Base-by-base conservation (phyloP, 2,329 filamentous ascomycete species). In the Tolypocladium endophyticum region DNA sequence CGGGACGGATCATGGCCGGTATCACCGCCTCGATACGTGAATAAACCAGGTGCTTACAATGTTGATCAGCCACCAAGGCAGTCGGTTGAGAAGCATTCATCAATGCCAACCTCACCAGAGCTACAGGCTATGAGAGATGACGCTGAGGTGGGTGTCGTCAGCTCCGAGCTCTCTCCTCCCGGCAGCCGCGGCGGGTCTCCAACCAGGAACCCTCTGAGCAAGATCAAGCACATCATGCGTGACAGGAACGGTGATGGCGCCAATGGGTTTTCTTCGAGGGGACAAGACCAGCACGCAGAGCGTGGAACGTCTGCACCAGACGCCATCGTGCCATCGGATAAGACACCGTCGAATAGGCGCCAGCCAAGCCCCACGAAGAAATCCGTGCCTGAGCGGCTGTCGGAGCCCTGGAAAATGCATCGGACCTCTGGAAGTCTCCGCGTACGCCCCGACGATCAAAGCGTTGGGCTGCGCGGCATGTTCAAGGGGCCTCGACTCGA, bases 401-500 rank as follows among this genome's bases (percentile, higher is more conserved):
- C 55, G 28, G 62, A 62, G n/a, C 25, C 38, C 5, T 36, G 33
- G 74, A 61, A 75, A 74, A 62, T 61, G 54, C 77, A 78, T 61
- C 74, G 75, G 61, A 80, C 76, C 53, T 72, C 77, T 33, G 77
- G 77, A 25, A 86, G 81, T 66, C 64, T 80, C n/a, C 77, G 74
- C 28, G 70, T 75, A 23, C 76, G 69, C 30, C 41, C 62, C 1
- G 73, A 75, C 20, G 72, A 76, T 16, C 66, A 66, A 45, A 60
- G 57, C 20, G 59, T 68, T 50, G 69, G 73, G 18, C 56, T 74
- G 20, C 84, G 87, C 50, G 85, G 87, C 8, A 87, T 96, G 55
- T 88, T 96, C 73, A 93, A 91, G 73, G 87, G 86, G 3, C 83
- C 85, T 56, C 81, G 88, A 59, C 85, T 93, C 63, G 89, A 90